Evolutionary conservation across 768 basidiomycete genomes (phyloP), one percentile per base, ranked within the genome.

Genomic region (Pisolithus microcarpus): DNA sequence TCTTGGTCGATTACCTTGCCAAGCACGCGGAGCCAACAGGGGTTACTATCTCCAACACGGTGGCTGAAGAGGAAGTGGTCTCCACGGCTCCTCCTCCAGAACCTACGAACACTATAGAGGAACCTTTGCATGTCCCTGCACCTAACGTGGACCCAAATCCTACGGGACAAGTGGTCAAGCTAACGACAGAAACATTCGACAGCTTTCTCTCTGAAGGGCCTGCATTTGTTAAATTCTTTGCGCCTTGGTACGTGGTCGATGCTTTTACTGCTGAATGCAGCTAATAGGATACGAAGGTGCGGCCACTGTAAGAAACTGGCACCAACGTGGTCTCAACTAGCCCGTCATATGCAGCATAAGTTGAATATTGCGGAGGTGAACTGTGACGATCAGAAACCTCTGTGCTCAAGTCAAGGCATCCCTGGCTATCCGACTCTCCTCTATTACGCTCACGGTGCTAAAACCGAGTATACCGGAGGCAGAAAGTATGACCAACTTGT

Each of bases 301-400:
- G 89, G 89, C 4, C 94, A 98, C 69, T 99, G 95, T 78, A 94
- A 96, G 72, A 90, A 90, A 62, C 76, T 98, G 1, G 89, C 90
- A 0, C 92, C 84, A 47, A 76, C 72, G 0, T 98, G 92, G 90
- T 71, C 70, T 1, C 74, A 85, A 45, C 77, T 99, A 3, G 94
- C 89, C 0, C 66, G 70, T 45, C 70, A 71, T 19, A 82, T 94
- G 76, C 77, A 85, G 57, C 72, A 75, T 53, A 82, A 82, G 44
- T 72, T 94, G 28, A 85, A 79, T 37, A 71, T 99, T 8, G 92
- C 84, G 2, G 83, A 95, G 54, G 85, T 99, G 13, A 81, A 99
- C 62, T 99, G 95, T 61, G 95, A 97, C 16, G 80, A 73, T 1
- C 72, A 93, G 58, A 71, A 74, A 38, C 65, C 74, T 0, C 61